Evolutionary conservation across 176 grass and related monocot species (phyloP), one percentile per base, ranked within the genome.

Genomic region (Microstegium vimineum): DNA sequence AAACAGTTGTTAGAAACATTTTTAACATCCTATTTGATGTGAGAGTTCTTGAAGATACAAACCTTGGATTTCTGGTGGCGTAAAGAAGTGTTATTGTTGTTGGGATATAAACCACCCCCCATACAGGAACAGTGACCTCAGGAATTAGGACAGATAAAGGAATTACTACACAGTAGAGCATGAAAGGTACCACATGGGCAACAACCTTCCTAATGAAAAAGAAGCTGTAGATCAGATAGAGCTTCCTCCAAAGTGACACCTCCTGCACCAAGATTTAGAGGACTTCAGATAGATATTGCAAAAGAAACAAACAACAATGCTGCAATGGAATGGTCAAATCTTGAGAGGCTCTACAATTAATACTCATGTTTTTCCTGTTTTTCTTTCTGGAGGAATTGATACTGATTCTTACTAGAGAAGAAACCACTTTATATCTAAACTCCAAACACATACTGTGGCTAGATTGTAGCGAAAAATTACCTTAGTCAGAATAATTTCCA

Each of bases 181-280:
- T 69, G 85, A 98, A 98, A 73, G 96, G 90, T 49, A 95, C 93
- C 49, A 89, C 59, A 84, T 98, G 92, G 14, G 96, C 84, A 57
- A 98, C 88, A 81, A 90, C 38, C 82, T 98, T 98, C 80, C 96
- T 95, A 64, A 98, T 85, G 69, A 98, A 95, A 89, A 98, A 98
- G 88, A 98, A 98, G 81, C 87, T 98, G 96, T 98, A 99, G 80
- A 92, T 73, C 46, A 99, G 76, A 86, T 95, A 90, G 74, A 95
- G 78, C 77, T 93, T 99, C 93, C 79, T 89, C 93, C 86, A 99
- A 70, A 90, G 34, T 30, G 96, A 90, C 13, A 99, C 92, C 43
- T 93, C 93, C 93, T 99, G 90, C 51, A 49, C 81, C 69, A 91
- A 25, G 41, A 83, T 77, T 82, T 47, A 51, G 27, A 90, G 46